phyloP scores from a whole-genome alignment of 345 rosid genomes.

The Murraya paniculata region DNA sequence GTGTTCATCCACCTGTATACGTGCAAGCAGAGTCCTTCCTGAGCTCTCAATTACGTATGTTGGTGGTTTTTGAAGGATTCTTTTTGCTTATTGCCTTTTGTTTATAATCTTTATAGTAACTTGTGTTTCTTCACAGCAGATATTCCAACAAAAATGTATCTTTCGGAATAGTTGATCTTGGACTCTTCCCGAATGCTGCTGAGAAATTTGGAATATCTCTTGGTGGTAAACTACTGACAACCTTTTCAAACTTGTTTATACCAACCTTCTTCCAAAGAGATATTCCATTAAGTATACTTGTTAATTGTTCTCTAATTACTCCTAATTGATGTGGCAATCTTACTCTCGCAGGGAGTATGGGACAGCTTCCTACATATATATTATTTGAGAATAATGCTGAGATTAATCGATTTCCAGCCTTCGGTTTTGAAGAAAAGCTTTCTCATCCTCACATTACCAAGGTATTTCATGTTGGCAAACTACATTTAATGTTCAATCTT shows the following conservation, averaged over 20 bases:
- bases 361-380: slow-evolving; percentile 84
- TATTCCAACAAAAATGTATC: slow-evolving; percentile 79
- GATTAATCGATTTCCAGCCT: slow-evolving; percentile 74
- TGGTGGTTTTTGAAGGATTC: slow-evolving; percentile 3
- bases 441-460: slow-evolving; percentile 58
- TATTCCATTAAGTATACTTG: background rate
- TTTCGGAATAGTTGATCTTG: slow-evolving; percentile 84
- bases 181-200: slow-evolving; percentile 89
- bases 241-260: background rate
- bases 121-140: slow-evolving; percentile 38
- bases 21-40: slow-evolving; percentile 69
- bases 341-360: slow-evolving; percentile 53
- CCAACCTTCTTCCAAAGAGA: background rate
- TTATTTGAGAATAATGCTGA: slow-evolving; percentile 76
- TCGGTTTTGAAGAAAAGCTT: slow-evolving; percentile 54
- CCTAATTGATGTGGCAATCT: slow-evolving; percentile 4
- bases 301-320: background rate
- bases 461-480: slow-evolving; percentile 39
- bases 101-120: background rate
- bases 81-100: slow-evolving; percentile 6
- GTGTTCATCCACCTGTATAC: slow-evolving; percentile 54
- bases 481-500: background rate
- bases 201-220: slow-evolving; percentile 86
- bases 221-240: slow-evolving; percentile 36
- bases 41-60: slow-evolving; percentile 78